phyloP scores from a whole-genome alignment of 2,329 filamentous ascomycete species.

The Fusarium haematococcum region DNA sequence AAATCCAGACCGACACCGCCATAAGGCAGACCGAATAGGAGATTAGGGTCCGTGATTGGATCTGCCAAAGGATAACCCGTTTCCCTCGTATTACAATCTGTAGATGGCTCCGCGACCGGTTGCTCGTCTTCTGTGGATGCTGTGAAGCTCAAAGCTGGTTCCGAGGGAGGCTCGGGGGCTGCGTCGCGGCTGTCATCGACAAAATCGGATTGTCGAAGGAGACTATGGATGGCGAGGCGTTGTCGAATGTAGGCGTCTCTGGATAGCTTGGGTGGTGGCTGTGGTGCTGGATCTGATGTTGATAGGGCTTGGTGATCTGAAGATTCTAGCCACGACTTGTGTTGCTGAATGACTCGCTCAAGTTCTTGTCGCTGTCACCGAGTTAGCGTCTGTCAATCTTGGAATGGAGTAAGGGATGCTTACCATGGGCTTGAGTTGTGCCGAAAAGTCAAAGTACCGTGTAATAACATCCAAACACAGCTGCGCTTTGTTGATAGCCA shows the following conservation, averaged over 20 bases:
- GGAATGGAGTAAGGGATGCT: rapidly evolving
- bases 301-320: constrained; percentile 32
- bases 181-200: constrained; percentile 53
- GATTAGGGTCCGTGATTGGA: constrained; percentile 29
- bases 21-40: constrained; percentile 40
- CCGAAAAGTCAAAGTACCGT: constrained; percentile 45
- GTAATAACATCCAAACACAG: constrained; percentile 42
- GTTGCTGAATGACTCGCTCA: constrained; percentile 42
- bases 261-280: constrained; percentile 30
- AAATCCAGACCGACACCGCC: constrained; percentile 32
- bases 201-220: constrained; percentile 54
- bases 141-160: constrained; percentile 35
- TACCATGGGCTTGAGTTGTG: constrained; percentile 44
- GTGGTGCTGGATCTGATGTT: constrained; percentile 16
- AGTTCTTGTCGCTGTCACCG: constrained; percentile 39
- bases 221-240: constrained; percentile 54
- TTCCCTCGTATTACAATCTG: constrained; percentile 24
- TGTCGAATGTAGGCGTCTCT: constrained; percentile 42
- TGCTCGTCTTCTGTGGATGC: constrained; percentile 40
- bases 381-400: neutral
- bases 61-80: constrained; percentile 18
- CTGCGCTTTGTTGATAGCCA: constrained; percentile 42
- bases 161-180: constrained; percentile 34
- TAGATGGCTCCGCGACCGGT: constrained; percentile 19
- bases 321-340: constrained; percentile 41